Conservation (phyloP, 352 stramenopile species). For the Phytophthora rubi region DNA sequence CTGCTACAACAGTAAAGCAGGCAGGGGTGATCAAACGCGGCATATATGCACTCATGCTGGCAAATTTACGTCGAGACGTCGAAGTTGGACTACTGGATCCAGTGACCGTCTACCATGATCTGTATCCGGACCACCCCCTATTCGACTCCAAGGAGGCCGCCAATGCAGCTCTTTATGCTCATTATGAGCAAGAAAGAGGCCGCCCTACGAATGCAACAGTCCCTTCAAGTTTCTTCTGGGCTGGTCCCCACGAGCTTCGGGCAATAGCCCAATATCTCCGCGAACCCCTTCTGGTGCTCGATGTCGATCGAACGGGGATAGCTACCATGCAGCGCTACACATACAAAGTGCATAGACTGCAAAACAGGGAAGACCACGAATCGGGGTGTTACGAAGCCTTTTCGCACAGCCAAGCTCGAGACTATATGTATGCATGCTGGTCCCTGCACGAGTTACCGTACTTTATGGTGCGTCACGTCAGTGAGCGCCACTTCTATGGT, state of each 20-base stretch:
- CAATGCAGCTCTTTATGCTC: neutral
- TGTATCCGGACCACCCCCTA: neutral
- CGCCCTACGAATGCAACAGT: neutral
- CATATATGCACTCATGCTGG: neutral
- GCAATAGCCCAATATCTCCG: neutral
- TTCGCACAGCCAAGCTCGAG: neutral
- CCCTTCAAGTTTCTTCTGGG: neutral
- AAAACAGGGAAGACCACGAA: neutral
- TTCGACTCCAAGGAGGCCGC: neutral
- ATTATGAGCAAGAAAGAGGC: neutral
- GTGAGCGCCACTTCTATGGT: neutral
- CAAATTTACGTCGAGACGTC: neutral
- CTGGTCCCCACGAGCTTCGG: neutral
- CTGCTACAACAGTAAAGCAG: neutral
- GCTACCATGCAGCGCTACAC: neutral
- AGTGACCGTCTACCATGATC: neutral
- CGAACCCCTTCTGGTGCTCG: neutral
- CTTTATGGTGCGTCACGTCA: neutral
- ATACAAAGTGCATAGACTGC: neutral
- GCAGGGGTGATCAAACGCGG: neutral
- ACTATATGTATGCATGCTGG: neutral
- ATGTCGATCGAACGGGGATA: neutral
- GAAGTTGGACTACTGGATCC: neutral
- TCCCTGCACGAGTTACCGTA: neutral
- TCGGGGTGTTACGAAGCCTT: neutral